Conservation (phyloP, 2,329 filamentous ascomycete species). For the Aspergillus candidus region DNA sequence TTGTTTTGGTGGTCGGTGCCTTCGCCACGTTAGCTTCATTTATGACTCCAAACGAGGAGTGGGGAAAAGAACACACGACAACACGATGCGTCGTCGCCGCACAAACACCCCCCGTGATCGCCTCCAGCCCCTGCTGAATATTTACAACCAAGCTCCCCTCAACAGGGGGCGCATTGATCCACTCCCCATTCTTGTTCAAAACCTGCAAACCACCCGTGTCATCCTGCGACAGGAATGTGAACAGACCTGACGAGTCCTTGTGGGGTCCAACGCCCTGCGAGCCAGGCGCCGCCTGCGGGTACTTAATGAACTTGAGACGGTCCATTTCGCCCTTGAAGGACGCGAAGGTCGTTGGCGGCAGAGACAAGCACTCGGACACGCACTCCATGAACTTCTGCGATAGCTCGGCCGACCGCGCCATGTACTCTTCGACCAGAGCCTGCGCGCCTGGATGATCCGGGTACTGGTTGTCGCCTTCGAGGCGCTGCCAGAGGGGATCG, state of each 20-base stretch:
- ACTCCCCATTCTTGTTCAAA: slow-evolving; percentile 40
- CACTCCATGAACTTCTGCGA: slow-evolving; percentile 49
- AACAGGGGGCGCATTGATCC: slow-evolving; percentile 42
- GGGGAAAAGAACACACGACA: slow-evolving; percentile 18
- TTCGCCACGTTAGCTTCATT: slow-evolving; percentile 20
- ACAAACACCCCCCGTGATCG: slow-evolving; percentile 51
- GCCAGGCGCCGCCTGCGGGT: slow-evolving; percentile 36
- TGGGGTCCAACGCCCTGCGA: slow-evolving; percentile 54
- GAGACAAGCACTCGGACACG: slow-evolving; percentile 51
- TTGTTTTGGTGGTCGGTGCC: slow-evolving; percentile 25
- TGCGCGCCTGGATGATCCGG: slow-evolving; percentile 19
- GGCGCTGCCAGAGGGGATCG: slow-evolving; percentile 41
- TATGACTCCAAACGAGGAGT: not conserved
- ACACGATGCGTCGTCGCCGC: slow-evolving; percentile 37
- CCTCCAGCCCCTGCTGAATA: slow-evolving; percentile 50
- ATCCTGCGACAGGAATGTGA: slow-evolving; percentile 39
- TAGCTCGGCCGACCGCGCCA: slow-evolving; percentile 43
- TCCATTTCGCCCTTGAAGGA: slow-evolving; percentile 47
- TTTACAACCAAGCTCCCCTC: slow-evolving; percentile 43
- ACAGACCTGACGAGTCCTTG: slow-evolving; percentile 49
- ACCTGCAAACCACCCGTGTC: slow-evolving; percentile 42
- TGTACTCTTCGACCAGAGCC: slow-evolving; percentile 44
- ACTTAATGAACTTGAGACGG: slow-evolving; percentile 52
- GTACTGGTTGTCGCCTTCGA: slow-evolving; percentile 29
- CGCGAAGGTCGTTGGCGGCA: slow-evolving; percentile 45